Evolutionary conservation across 139 green algal genomes (phyloP).

Genomic region (Micractinium conductrix): DNA sequence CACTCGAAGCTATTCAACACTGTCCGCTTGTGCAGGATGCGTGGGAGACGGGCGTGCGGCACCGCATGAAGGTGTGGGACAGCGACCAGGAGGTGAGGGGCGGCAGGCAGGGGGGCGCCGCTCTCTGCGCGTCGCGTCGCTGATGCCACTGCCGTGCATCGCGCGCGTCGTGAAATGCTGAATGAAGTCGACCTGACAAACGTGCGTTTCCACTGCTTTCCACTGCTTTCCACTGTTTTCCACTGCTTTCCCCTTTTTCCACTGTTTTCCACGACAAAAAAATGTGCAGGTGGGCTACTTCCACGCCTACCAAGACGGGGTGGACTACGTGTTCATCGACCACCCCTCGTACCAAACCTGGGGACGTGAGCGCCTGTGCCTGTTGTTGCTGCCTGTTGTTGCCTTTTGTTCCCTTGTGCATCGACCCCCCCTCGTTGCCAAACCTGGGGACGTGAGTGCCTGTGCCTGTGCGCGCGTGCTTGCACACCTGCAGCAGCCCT

Average conservation of each 20-base stretch:
- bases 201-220: no score
- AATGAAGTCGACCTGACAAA: no score
- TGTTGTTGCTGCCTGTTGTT: background rate
- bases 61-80: conserved; percentile 68
- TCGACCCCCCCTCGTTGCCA: conserved; percentile 91
- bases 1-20: no score
- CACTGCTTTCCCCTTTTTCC: background rate
- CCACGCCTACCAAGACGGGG: conserved; percentile 81
- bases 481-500: background rate
- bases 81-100: conserved; percentile 66
- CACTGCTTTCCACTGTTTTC: no score
- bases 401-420: no score
- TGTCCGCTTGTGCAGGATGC: conserved; percentile 46
- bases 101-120: conserved; percentile 60
- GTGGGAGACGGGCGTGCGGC: conserved; percentile 79
- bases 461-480: background rate
- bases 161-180: no score
- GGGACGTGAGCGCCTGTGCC: background rate
- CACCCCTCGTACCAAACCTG: conserved; percentile 80
- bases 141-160: no score
- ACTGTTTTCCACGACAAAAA: background rate
- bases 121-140: no score
- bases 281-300: conserved; percentile 86
- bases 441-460: conserved; percentile 14
- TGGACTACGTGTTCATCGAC: conserved; percentile 95